Base-by-base conservation (phyloP, 73 alveolate genomes). In the Stentor roeselii region DNA sequence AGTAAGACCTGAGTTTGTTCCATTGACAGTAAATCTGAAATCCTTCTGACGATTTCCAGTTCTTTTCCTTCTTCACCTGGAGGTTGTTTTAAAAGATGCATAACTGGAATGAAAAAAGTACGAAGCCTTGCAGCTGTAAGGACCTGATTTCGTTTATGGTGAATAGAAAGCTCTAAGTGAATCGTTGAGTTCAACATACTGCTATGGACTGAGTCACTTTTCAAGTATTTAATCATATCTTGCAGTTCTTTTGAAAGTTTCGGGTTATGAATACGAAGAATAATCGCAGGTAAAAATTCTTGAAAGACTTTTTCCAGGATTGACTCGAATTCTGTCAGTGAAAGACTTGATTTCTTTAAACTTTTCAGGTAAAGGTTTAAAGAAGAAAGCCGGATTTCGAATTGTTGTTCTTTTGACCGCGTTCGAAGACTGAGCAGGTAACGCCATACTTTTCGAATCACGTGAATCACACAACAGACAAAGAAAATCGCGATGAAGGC, bases 1-100 rank as follows among this genome's bases (percentile, higher is more conserved):
- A 67, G 41, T n/a, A 67, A 21, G 15, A 21, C 34, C 37, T 67
- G n/a, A 0, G 80, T 67, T 30, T 67, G 21, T 67, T 67, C 37
- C 1, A 15, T 15, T 1, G 80, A 67, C 11, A 67, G 15, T 30
- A 67, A 30, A 32, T 21, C 41, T 21, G n/a, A 21, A 32, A 67
- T 67, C 80, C 37, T 21, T 67, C 80, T 67, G 41, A 67, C 80
- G 11, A 32, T 32, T 34, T 67, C 80, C 14, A 67, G 80, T 32
- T 67, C 80, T 11, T 67, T 36, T 15, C 34, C 41, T 67, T 67
- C 80, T 67, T 32, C 34, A 58, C 27, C 74, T 67, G 41, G 37
- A 1, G 37, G n/a, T 67, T 67, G 41, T 67, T 67, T 67, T 30
- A 67, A 34, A 0, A 67, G 41, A 21, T 67, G 80, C 80, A 67